Conservation (phyloP, 2,329 filamentous ascomycete species). For the Microdochium trichocladiopsis region DNA sequence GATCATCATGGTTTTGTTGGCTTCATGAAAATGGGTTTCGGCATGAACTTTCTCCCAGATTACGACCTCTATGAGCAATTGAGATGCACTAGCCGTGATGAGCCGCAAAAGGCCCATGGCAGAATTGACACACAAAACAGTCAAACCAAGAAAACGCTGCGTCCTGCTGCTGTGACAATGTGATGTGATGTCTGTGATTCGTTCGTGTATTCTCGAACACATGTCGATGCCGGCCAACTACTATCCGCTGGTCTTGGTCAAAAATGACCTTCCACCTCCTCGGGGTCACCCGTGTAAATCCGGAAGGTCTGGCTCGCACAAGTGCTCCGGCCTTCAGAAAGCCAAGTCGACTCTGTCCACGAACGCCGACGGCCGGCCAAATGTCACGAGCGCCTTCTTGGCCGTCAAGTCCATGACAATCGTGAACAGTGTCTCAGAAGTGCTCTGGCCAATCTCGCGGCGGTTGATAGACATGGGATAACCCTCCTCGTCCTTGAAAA, state of each 20-base stretch:
- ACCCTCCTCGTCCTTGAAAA: constrained; percentile 19
- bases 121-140: background rate
- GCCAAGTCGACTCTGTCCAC: background rate
- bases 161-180: background rate
- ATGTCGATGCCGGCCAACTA: no score
- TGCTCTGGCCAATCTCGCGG: constrained; percentile 9
- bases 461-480: constrained; percentile 21
- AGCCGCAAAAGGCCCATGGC: background rate
- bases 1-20: background rate
- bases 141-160: background rate
- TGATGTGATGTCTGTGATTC: background rate
- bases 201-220: no score
- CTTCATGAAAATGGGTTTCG: constrained; percentile 4
- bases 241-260: no score
- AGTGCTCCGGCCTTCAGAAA: background rate
- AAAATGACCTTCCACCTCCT: background rate
- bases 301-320: no score
- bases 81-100: background rate
- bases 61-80: constrained; percentile 5
- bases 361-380: constrained; percentile 21
- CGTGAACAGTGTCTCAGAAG: constrained; percentile 21
- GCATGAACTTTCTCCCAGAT: constrained; percentile 4
- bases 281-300: no score
- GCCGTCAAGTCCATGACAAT: constrained; percentile 21
- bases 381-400: constrained; percentile 16